Base-by-base conservation (phyloP, 129 eudicot species). In the Lactuca sativa region DNA sequence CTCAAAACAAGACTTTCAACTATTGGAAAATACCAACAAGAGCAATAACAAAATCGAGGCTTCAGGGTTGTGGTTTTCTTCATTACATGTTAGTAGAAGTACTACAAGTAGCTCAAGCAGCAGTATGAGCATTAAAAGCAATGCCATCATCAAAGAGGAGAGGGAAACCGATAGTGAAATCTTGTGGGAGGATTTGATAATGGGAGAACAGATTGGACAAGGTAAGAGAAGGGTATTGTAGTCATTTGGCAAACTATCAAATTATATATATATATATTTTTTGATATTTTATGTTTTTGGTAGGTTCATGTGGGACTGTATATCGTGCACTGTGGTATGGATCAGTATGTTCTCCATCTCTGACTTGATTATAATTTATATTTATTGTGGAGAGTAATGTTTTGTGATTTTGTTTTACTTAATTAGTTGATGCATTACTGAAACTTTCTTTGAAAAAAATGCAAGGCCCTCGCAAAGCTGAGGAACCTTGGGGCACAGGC, bases 231-330 rank as follows among this genome's bases (percentile, higher is more conserved):
- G 59, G 47, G 56, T 31, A n/a, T 44, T 14, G 47, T 47, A 21
- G 43, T 38, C 61, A n/a, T 51, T 37, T 41, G 4, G n/a, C 14
- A 60, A 47, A 14, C 53, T 21, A 7, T 34, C 10, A 1, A 53
- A 53, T 17, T n/a, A 6, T n/a, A 21, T 21, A 0, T 51, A 7
- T n/a, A 6, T n/a, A 21, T 21, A 0, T 51, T 36, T 51, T 73
- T 34, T 31, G 11, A 72, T 72, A 52, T 18, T 64, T 41, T 58
- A 47, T 33, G n/a, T 12, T 47, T 47, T 2, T 7, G 14, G 81
- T 85, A 90, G 97, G 97, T 74, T 87, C 96, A 21, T 88, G 90
- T 78, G 96, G 96, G 78, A 84, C 89, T 64, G 96, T 92, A 43
- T 88, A 86, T 77, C 98, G 85, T 70, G 95, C 82, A 57, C 73